Percentiles rank a stretch among this genome's conserved stretches.
Conservation (phyloP, 805 yeast genomes). For the Candida pini region DNA sequence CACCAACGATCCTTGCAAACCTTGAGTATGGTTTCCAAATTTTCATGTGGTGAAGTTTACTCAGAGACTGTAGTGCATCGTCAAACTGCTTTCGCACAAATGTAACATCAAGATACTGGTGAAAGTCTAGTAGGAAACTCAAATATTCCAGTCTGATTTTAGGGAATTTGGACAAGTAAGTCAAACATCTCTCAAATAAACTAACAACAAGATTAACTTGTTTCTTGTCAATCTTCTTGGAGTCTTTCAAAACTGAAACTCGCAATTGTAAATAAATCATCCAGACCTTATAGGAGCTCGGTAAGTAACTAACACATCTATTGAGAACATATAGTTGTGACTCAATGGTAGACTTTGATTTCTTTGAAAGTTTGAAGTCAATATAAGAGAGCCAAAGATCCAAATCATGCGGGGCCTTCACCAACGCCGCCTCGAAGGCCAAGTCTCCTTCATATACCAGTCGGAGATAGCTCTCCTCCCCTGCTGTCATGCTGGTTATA, state of each 20-base stretch:
- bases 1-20: conserved; percentile 41
- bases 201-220: conserved; percentile 6
- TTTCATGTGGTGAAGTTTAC: conserved; percentile 46
- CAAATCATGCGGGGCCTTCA: conserved; percentile 30
- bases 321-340: conserved; percentile 42
- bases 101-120: conserved; percentile 27
- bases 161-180: conserved; percentile 38
- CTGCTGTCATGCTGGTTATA: no score
- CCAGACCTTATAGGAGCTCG: conserved; percentile 53
- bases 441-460: conserved; percentile 25
- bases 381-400: conserved; percentile 43
- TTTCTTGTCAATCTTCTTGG: neutral
- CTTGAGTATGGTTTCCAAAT: conserved; percentile 52
- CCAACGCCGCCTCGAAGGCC: conserved; percentile 31
- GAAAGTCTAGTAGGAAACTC: conserved; percentile 32
- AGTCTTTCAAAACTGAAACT: conserved; percentile 7
- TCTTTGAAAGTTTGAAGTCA: conserved; percentile 23
- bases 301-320: conserved; percentile 43
- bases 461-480: conserved; percentile 3
- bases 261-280: conserved; percentile 40
- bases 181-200: conserved; percentile 44
- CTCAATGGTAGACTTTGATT: conserved; percentile 15
- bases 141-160: conserved; percentile 49
- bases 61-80: conserved; percentile 41
- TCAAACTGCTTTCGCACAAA: conserved; percentile 42